Conservation (phyloP, 2,329 filamentous ascomycete species). For the Aquanectria penicillioides region DNA sequence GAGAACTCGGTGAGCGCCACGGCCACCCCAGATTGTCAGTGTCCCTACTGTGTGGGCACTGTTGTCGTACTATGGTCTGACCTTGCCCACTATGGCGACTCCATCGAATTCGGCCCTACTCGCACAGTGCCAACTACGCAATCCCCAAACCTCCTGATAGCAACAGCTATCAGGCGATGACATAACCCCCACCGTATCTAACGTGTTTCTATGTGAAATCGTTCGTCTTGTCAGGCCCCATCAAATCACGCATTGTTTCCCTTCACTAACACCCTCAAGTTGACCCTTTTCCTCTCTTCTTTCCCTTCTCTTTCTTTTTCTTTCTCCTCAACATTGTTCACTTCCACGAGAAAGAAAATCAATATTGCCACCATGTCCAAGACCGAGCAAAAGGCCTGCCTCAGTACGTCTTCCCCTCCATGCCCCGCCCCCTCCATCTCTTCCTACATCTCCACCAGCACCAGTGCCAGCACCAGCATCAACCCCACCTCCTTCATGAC, state of each 20-base stretch:
- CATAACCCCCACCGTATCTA: slow-evolving; percentile 40
- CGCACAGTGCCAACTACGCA: slow-evolving; percentile 25
- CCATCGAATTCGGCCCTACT: not conserved
- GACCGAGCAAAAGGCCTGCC: slow-evolving; percentile 69
- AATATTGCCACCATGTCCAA: slow-evolving; percentile 58
- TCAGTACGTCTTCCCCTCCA: slow-evolving; percentile 62
- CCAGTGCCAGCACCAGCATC: slow-evolving; percentile 13
- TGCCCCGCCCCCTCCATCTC: slow-evolving; percentile 42
- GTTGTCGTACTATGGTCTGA: not conserved
- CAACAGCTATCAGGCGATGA: slow-evolving; percentile 33
- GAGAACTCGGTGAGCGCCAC: slow-evolving; percentile 18
- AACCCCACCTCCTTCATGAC: slow-evolving; percentile 3
- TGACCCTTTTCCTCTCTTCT: slow-evolving; percentile 3
- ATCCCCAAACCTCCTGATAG: slow-evolving; percentile 4
- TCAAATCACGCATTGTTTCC: slow-evolving; percentile 46
- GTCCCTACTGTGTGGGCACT: slow-evolving; percentile 26
- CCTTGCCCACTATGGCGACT: no score
- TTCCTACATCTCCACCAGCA: no score
- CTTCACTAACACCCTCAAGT: slow-evolving; percentile 26
- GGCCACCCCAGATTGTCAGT: slow-evolving; percentile 2
- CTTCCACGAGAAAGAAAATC: slow-evolving; percentile 18
- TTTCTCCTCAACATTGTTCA: slow-evolving; percentile 25
- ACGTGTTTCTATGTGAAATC: slow-evolving; percentile 41
- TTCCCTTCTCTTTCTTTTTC: slow-evolving; percentile 25
- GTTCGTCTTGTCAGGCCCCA: slow-evolving; percentile 30